Base-by-base conservation (phyloP, 257 asterid species). In the Phtheirospermum japonicum region DNA sequence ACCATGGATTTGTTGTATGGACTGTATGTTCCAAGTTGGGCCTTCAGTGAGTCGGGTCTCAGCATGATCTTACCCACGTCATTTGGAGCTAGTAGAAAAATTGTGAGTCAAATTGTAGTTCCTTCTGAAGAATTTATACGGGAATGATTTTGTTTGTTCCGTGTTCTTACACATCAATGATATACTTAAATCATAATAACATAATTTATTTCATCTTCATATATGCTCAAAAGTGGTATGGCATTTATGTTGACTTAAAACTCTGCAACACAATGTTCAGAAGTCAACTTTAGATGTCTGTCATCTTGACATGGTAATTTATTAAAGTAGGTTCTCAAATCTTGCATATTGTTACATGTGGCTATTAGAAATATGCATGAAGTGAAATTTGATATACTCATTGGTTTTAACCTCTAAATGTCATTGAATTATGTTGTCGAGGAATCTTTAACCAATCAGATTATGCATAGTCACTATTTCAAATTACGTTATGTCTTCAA, bases 1-100 rank as follows among this genome's bases (percentile, higher is more conserved):
- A n/a, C n/a, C 80, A 68, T 84, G 82, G 73, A 64, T 69, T 63
- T 90, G 76, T 76, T 88, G 61, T 88, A 90, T 77, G 81, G 79
- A 64, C 83, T 90, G 31, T 88, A 83, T 73, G 82, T 85, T 72
- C 91, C 96, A 57, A 76, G 80, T 75, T 90, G 98, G 98, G 65
- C 71, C 76, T 88, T 85, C 71, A 81, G 79, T 19, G 75, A 69
- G 75, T 67, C 74, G 51, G 75, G 75, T 61, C 69, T 68, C 77
- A 61, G 69, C 77, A 48, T 28, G 42, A 69, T 65, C 66, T 67
- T 75, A 10, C 64, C 71, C 31, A 60, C 58, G 7, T 72, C 77
- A 66, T 74, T 65, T 68, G 82, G 78, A 71, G 68, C 77, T 69
- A 77, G 65, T 67, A 66, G 79, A 69, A 82, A 76, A 76, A 76